These are phyloP conservation scores for Globisporangium cylindrosporum DNA, from an alignment of 352 stramenopile genomes.

Conservation along the genomic window DNA sequence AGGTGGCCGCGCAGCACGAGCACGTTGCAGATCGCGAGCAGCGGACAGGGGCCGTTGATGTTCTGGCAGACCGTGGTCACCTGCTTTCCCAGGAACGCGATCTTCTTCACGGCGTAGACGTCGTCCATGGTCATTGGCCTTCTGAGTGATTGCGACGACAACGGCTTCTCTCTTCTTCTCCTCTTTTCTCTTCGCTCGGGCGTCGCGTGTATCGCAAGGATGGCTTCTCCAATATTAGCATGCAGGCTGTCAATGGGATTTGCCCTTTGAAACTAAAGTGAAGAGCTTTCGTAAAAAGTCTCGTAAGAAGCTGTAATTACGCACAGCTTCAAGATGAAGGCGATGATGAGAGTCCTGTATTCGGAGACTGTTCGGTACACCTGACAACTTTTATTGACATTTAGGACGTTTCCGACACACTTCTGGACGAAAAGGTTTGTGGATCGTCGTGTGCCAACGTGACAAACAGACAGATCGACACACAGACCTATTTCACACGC, in stretches of 20 bases:
- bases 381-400: neutral
- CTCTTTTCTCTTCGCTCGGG: neutral
- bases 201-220: neutral
- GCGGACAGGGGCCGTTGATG: constrained; percentile 96
- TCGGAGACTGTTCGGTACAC: neutral
- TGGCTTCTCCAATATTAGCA: neutral
- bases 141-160: neutral
- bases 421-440: neutral
- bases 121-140: constrained; percentile 35
- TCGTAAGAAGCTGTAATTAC: neutral
- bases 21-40: constrained; percentile 96
- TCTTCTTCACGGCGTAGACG: constrained; percentile 79
- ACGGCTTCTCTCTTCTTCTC: neutral
- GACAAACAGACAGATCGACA: neutral
- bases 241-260: neutral
- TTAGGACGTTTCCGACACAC: neutral
- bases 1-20: constrained; percentile 92
- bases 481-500: neutral
- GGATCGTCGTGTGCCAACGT: neutral
- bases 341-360: neutral
- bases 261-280: neutral
- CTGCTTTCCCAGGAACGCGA: constrained; percentile 71
- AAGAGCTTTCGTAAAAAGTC: neutral
- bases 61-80: constrained; percentile 96
- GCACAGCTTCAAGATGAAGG: neutral